Conservation (phyloP, 805 yeast species). For the Komagataella mondaviorum region DNA sequence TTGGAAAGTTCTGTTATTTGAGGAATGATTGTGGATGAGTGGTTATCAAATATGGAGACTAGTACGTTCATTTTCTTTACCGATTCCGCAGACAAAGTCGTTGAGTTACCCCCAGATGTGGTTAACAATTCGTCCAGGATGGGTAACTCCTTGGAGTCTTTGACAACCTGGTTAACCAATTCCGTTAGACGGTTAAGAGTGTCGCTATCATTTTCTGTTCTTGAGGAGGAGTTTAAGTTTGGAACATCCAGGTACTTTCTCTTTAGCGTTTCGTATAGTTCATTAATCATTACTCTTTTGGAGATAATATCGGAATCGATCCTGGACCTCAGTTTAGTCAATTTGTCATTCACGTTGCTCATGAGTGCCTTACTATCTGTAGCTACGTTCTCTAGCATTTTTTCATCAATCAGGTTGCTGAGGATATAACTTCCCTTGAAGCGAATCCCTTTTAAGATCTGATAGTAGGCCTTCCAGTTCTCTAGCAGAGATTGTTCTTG, state of each 20-base stretch:
- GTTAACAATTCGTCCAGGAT: conserved; percentile 16
- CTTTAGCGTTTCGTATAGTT: conserved; percentile 20
- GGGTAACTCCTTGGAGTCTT: conserved; percentile 12
- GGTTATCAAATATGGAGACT: conserved; percentile 10
- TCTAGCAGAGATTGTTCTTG: conserved; percentile 28
- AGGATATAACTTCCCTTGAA: conserved; percentile 2
- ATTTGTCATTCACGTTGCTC: conserved; percentile 8
- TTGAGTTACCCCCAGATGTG: conserved; percentile 14
- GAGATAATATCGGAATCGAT: conserved; percentile 23
- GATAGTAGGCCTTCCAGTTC: conserved; percentile 23
- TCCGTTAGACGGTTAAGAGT: conserved; percentile 11
- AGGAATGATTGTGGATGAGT: conserved; percentile 12
- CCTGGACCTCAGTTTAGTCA: conserved; percentile 16
- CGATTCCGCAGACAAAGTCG: conserved; percentile 12
- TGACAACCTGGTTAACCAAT: conserved; percentile 10
- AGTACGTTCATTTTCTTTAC: conserved; percentile 11
- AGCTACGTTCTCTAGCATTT: conserved; percentile 13
- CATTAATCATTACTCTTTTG: conserved; percentile 23
- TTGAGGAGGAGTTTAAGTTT: not conserved
- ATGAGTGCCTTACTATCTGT: conserved; percentile 5
- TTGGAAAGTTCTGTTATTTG: conserved; percentile 19
- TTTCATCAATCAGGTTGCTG: conserved; percentile 17
- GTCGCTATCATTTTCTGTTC: conserved; percentile 7
- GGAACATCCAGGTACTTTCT: not conserved
- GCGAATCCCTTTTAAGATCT: conserved; percentile 13